Evolutionary conservation across 495 filamentous ascomycete genomes (phyloP), one percentile per base, ranked within the genome.

Genomic region (Schizothecium vesticola): DNA sequence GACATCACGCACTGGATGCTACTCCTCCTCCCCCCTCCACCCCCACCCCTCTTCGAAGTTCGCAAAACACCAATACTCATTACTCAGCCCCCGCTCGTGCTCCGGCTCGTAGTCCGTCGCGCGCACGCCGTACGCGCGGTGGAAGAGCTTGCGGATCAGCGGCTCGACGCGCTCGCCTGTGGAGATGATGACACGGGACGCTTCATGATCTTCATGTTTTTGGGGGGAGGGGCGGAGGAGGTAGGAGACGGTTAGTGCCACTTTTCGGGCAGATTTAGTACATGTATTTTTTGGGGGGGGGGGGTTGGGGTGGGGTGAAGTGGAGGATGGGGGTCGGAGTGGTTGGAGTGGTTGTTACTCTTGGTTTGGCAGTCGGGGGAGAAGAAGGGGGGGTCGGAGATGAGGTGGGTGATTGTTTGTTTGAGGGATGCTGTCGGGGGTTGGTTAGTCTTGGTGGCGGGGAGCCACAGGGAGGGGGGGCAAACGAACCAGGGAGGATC

Each of bases 331-430:
- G 62, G 58, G 29, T 33, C 76, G 36, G n/a, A n/a, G n/a, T n/a
- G n/a, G n/a, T n/a, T n/a, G n/a, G n/a, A n/a, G n/a, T n/a, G n/a
- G n/a, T n/a, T n/a, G n/a, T n/a, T 73, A 90, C 89, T 80, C 81
- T 93, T 93, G 0, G 90, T 91, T 70, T 94, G 91, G 75, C 91
- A 94, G 68, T 94, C 90, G 69, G 90, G 84, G 71, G 85, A 90
- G 9, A 94, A 79, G 68, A 94, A 94, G 2, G 91, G 91, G 0
- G 91, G 91, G 76, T 94, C 91, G 68, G 84, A 84, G 66, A 93
- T 87, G 65, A 94, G 83, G 58, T 87, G 80, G 75, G 92, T 86
- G 51, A 86, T 86, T 31, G 74, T 80, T 22, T 85, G 87, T 73
- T 91, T 92, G 24, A 93, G 73, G 16, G 86, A 75, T 3, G 73